Base-by-base conservation (phyloP, 441 rosid genomes). In the Populus tomentosa region DNA sequence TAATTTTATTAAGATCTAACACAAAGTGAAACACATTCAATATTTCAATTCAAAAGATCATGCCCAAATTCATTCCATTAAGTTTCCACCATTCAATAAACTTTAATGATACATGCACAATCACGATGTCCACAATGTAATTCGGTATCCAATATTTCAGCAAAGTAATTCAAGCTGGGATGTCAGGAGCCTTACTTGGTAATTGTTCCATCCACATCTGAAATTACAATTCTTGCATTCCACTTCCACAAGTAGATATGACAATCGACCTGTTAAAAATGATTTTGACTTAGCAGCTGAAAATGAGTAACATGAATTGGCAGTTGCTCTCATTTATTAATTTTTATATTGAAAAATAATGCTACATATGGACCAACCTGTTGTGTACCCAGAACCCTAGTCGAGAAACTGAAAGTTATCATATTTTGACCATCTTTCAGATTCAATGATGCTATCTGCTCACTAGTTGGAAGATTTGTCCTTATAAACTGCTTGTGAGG, bases 151-250 rank as follows among this genome's bases (percentile, higher is more conserved):
- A 40, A 24, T 28, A 24, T 65, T 46, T 42, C 59, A 21, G 33
- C 6, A 42, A 75, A 64, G 40, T 7, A 30, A 35, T 73, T 23
- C 16, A 78, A 30, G 62, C 30, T 53, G 66, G 33, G 66, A 72
- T 24, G 40, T 35, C 62, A 63, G 69, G 72, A 30, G 69, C 69
- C 88, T 56, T 82, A 94, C 98, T 89, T 94, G 71, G 98, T 92
- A 86, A 94, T 94, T 68, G 98, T 94, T 81, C 98, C 97, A 84
- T 94, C 98, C 69, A 94, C 98, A 78, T 94, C 98, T 67, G 98
- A 94, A 73, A 92, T 92, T 53, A 92, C 98, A 78, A 94, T 94
- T 72, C 87, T 85, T 23, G 96, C 90, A 73, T 92, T 87, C 98
- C 98, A 94, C 85, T 87, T 91, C 98, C 98, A 92, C 77, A 89